Base-by-base conservation (phyloP, 1,284 basidiomycete species). In the Moniliophthora roreri region DNA sequence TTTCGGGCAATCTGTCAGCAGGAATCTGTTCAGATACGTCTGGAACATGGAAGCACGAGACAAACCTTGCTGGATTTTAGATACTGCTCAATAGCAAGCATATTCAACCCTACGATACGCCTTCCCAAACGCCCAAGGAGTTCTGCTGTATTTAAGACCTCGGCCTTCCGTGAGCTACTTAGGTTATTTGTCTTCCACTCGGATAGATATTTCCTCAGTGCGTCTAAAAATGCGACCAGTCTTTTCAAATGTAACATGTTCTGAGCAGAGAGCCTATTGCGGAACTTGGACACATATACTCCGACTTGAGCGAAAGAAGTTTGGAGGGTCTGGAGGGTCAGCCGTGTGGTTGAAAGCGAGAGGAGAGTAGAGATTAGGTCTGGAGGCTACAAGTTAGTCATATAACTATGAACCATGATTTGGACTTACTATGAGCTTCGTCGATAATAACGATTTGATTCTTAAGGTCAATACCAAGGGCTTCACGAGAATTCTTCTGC, bases 401-500 rank as follows among this genome's bases (percentile, higher is more conserved):
- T 2, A 16, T 48, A 3, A 13, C n/a, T 5, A 47, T 10, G 13
- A 9, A 37, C 20, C 9, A 11, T 15, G 37, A 15, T 18, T 35
- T 34, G 18, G 16, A 74, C 90, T 58, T 62, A 93, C 92, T 99
- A 70, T 99, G 96, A 0, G 95, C 97, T 73, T 99, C 96, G 66
- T 99, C 96, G 53, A 99, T 86, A 39, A 99, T 80, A 10, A 99
- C 83, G 13, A 98, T 78, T 62, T 96, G 92, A 64, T 86, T 82
- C 32, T 79, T 88, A 48, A 94, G 76, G 65, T 89, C 85, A 61
- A 95, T 95, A 0, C 89, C 90, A 1, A 98, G 77, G 0, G 94
- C 86, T 63, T 96, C 91, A 40, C 96, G 79, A 0, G 95, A 91
- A 2, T 83, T 80, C 60, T 85, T 89, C 58, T 94, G 91, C 7